Evolutionary conservation across 495 filamentous ascomycete species (phyloP).

Genomic region (Collariella sp.): DNA sequence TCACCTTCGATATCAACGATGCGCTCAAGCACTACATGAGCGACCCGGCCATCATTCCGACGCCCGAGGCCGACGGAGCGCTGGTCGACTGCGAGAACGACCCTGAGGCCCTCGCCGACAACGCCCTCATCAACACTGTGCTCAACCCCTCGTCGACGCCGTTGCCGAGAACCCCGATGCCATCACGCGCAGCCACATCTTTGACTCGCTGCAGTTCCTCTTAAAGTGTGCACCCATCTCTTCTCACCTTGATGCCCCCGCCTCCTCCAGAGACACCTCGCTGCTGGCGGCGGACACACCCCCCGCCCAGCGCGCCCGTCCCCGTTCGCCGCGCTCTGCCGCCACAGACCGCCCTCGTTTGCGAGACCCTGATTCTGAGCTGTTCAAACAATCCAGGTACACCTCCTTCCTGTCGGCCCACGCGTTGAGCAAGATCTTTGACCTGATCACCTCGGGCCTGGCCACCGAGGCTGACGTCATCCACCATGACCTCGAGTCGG

Average conservation of each 20-base stretch:
- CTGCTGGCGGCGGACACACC: conserved; percentile 5
- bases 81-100: conserved; percentile 89
- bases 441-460: conserved; percentile 86
- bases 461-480: conserved; percentile 83
- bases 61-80: conserved; percentile 76
- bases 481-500: conserved; percentile 76
- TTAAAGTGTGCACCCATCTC: conserved; percentile 84
- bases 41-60: conserved; percentile 73
- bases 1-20: conserved; percentile 90
- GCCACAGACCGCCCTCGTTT: conserved; percentile 4
- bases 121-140: conserved; percentile 67
- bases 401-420: conserved; percentile 70
- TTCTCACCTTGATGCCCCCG: conserved; percentile 17
- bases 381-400: conserved; percentile 66
- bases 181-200: conserved; percentile 63
- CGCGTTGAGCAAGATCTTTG: conserved; percentile 84
- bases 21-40: conserved; percentile 92
- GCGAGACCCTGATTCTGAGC: conserved; percentile 46
- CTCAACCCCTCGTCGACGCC: conserved; percentile 86
- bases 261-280: background rate
- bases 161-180: conserved; percentile 87
- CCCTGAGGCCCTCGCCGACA: conserved; percentile 69
- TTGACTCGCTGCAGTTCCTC: conserved; percentile 91
- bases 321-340: conserved; percentile 7
- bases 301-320: conserved; percentile 4